Conservation (phyloP, 345 rosid species). For the Bretschneidera sinensis region DNA sequence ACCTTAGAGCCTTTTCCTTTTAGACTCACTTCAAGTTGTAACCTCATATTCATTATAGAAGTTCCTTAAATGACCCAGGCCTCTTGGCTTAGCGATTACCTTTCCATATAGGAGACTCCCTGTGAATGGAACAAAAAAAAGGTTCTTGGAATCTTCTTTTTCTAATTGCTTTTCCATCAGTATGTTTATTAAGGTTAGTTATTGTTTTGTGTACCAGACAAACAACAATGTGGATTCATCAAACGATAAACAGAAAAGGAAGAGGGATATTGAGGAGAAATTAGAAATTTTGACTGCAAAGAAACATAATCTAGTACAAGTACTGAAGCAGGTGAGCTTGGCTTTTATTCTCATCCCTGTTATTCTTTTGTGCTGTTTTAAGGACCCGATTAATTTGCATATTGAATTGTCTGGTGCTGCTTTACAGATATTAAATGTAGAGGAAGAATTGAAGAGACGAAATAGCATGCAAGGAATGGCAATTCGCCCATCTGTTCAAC, state of each 20-base stretch:
- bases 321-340: conserved; percentile 68
- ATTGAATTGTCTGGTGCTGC: not conserved
- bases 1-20: too few species aligned
- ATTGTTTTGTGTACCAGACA: conserved; percentile 23
- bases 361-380: not conserved
- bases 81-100: too few species aligned
- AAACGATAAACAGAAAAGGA: conserved; percentile 48
- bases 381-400: not conserved
- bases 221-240: conserved; percentile 26
- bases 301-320: conserved; percentile 85
- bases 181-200: not conserved
- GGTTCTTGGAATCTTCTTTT: too few species aligned
- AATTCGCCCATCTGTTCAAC: conserved; percentile 47
- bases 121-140: too few species aligned
- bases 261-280: conserved; percentile 64
- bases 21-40: not conserved
- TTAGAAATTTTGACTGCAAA: conserved; percentile 67
- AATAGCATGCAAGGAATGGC: conserved; percentile 41
- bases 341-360: not conserved
- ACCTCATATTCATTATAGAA: too few species aligned
- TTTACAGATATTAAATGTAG: conserved; percentile 68
- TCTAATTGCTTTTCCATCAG: not conserved
- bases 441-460: conserved; percentile 85
- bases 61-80: too few species aligned
- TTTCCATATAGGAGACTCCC: too few species aligned